Conservation (phyloP, 2,329 filamentous ascomycete genomes). For the Cryphonectria japonica region DNA sequence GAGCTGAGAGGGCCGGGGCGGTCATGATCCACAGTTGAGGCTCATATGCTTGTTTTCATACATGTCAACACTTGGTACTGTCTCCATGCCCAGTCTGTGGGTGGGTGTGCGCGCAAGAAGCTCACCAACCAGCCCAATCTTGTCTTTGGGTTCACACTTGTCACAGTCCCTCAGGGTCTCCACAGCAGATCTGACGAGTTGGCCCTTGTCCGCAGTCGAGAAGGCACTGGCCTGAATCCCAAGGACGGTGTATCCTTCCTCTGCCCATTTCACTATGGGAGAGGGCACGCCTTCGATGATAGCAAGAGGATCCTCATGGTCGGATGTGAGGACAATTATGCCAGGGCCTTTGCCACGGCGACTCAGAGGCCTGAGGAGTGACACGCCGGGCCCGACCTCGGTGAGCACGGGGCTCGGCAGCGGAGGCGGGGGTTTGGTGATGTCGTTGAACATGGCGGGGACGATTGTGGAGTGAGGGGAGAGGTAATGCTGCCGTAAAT, state of each 20-base stretch:
- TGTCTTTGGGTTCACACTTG: conserved; percentile 29
- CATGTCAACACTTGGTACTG: neutral
- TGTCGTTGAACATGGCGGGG: conserved; percentile 23
- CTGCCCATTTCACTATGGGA: conserved; percentile 27
- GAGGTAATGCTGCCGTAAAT: neutral
- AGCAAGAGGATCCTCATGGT: conserved; percentile 23
- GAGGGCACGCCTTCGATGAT: conserved; percentile 25
- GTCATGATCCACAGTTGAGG: conserved; percentile 21
- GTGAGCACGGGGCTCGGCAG: conserved; percentile 25
- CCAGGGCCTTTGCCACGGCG: conserved; percentile 36
- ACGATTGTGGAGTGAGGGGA: neutral
- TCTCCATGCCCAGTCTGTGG: neutral
- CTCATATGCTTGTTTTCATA: conserved; percentile 27
- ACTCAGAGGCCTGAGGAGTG: conserved; percentile 33
- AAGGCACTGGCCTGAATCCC: conserved; percentile 25
- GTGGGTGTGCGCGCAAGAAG: neutral
- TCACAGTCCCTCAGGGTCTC: conserved; percentile 19
- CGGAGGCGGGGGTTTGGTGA: conserved; percentile 26
- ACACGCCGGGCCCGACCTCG: conserved; percentile 19
- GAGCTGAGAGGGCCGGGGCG: conserved; percentile 11
- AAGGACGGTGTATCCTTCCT: conserved; percentile 30
- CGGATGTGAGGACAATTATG: conserved; percentile 33
- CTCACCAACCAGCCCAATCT: conserved; percentile 27
- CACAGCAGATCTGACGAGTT: conserved; percentile 16
- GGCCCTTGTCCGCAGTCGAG: neutral